Evolutionary conservation across 139 green algal species (phyloP), one percentile per base, ranked within the genome.

Genomic region (Ostreobium quekettii): DNA sequence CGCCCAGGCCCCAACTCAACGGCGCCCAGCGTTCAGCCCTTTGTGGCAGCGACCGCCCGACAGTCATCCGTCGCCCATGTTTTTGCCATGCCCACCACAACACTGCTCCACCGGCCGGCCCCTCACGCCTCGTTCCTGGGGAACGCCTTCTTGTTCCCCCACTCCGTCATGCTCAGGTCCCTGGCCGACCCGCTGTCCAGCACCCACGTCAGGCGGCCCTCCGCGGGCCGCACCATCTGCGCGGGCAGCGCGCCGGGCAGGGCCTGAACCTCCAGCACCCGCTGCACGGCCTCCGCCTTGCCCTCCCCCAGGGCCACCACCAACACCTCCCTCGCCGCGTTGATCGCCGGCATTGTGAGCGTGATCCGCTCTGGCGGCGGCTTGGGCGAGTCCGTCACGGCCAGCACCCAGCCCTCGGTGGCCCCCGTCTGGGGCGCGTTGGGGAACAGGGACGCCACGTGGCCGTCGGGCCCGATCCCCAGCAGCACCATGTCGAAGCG

Each of bases 381-480:
- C 83, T 99, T 99, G 37, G 93, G 94, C 0, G 93, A 97, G 79
- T 95, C 79, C 11, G 48, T 74, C 1, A 99, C 83, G 2, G 87
- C 84, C 62, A 95, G 73, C 11, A 99, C 82, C 92, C 93, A 98
- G 24, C 67, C 53, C 24, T 78, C 72, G 4, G 72, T 90, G 30
- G 68, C 80, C 2, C 82, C 77, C 0, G 71, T 80, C 65, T 83
- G 63, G 30, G 68, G 26, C 39, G 60, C 56, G 78, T 97, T 96
- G 70, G 95, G 95, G 80, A 99, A 99, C n/a, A 99, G 86, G 1
- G 89, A 97, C 29, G 90, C 92, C 4, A 98, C 80, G 68, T 99
- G 95, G 64, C 93, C 95, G 67, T 99, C 95, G 15, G 95, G 95
- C 7, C 95, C 95, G 5, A 98, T 83, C 30, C 91, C 83, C 39